Evolutionary conservation across 345 rosid species (phyloP).

Genomic region (Eucalyptus microcorys): DNA sequence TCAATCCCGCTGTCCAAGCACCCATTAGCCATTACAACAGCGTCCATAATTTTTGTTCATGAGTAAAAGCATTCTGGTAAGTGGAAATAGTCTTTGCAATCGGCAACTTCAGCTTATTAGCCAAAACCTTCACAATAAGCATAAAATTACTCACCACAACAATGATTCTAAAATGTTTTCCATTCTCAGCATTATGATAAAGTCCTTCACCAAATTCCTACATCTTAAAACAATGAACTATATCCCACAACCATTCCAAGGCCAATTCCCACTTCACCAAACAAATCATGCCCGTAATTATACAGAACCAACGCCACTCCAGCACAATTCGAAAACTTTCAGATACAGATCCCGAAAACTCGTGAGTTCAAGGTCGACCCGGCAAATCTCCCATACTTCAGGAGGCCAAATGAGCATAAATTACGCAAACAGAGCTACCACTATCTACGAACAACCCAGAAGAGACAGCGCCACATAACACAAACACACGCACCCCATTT

Average conservation of each 20-base stretch:
- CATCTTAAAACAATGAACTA: not conserved
- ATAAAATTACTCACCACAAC: not conserved
- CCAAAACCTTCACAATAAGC: not conserved
- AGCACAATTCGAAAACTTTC: not conserved
- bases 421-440: not conserved
- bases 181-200: not conserved
- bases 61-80: not conserved
- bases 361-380: not conserved
- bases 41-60: not conserved
- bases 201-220: not conserved
- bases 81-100: not conserved
- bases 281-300: not conserved
- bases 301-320: not conserved
- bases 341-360: rapidly evolving
- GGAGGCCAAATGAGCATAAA: not conserved
- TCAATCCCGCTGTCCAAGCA: not conserved
- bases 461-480: not conserved
- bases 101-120: not conserved
- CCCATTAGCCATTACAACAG: not conserved
- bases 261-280: not conserved
- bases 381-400: not conserved
- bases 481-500: not conserved
- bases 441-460: not conserved
- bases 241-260: not conserved
- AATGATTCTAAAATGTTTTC: not conserved